phyloP scores from a whole-genome alignment of 1,139 yeast genomes.

The Sugiyamaella novakii region DNA sequence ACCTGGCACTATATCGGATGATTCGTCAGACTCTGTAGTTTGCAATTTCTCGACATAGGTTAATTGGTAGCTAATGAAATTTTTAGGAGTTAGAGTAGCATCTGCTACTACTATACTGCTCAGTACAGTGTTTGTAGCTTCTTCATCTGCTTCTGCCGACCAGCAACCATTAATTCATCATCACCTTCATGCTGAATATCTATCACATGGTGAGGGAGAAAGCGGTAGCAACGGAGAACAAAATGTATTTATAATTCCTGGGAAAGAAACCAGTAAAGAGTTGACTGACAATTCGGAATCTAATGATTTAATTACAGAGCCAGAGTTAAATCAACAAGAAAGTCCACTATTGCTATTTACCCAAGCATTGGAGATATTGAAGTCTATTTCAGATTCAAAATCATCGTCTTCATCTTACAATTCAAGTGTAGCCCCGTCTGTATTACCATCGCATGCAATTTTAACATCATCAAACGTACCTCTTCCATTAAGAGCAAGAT shows the following conservation, averaged over 20 bases:
- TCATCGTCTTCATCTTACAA: not conserved
- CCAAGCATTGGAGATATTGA: constrained; percentile 9
- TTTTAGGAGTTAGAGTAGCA: not conserved
- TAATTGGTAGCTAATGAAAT: too few relatives aligned
- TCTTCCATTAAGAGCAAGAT: constrained; percentile 8
- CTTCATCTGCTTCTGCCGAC: not conserved
- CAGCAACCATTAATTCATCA: not conserved
- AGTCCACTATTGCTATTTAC: constrained; percentile 3
- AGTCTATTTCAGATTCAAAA: not conserved
- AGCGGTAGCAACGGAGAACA: not conserved
- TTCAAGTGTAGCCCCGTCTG: not conserved
- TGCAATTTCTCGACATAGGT: too few relatives aligned
- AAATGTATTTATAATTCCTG: not conserved
- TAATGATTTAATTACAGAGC: constrained; percentile 1
- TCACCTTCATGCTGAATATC: not conserved
- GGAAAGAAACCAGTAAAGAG: too few relatives aligned
- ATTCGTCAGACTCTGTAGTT: too few relatives aligned
- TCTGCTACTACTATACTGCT: not conserved
- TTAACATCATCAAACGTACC: constrained; percentile 15
- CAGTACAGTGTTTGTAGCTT: not conserved
- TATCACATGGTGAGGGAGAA: too few relatives aligned
- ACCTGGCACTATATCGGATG: not conserved
- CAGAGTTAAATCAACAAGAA: not conserved
- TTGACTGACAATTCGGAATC: too few relatives aligned
- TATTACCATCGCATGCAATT: constrained; percentile 10